phyloP scores from a whole-genome alignment of 2,329 filamentous ascomycete species.

The Neurospora crassa region DNA sequence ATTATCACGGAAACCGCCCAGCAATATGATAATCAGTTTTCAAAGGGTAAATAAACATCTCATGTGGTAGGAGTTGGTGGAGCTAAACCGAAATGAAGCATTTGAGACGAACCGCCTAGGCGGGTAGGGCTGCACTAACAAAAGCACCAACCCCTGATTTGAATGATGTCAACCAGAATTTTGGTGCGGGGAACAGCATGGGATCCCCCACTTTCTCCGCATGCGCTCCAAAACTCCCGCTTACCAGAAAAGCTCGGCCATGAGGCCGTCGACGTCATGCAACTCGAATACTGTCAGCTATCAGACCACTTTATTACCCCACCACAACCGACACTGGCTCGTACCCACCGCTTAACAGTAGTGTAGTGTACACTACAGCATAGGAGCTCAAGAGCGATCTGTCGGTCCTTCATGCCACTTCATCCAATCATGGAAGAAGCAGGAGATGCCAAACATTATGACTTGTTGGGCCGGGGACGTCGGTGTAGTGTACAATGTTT shows the following conservation, averaged over 20 bases:
- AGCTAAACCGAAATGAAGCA: neutral
- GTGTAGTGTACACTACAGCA: neutral
- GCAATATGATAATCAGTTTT: neutral
- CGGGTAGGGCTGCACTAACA: neutral
- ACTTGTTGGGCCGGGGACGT: neutral
- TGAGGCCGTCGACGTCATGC: slow-evolving; percentile 4
- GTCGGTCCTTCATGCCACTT: neutral
- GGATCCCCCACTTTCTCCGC: neutral
- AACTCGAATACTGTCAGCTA: neutral
- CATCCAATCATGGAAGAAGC: neutral
- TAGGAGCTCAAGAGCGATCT: neutral
- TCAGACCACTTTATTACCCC: neutral
- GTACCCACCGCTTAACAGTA: neutral
- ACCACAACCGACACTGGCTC: neutral
- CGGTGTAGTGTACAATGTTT: neutral
- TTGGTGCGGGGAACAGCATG: neutral
- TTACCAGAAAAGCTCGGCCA: neutral
- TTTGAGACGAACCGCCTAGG: neutral
- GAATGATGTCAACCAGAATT: neutral
- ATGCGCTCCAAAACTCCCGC: neutral
- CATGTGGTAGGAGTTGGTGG: neutral
- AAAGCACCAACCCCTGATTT: neutral
- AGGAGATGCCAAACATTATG: neutral
- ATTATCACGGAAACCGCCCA: neutral
- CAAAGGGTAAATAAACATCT: neutral